These are phyloP conservation scores for Calonectria pseudoturangicola DNA, from an alignment of 2,329 filamentous ascomycete species.

Conservation along the genomic window DNA sequence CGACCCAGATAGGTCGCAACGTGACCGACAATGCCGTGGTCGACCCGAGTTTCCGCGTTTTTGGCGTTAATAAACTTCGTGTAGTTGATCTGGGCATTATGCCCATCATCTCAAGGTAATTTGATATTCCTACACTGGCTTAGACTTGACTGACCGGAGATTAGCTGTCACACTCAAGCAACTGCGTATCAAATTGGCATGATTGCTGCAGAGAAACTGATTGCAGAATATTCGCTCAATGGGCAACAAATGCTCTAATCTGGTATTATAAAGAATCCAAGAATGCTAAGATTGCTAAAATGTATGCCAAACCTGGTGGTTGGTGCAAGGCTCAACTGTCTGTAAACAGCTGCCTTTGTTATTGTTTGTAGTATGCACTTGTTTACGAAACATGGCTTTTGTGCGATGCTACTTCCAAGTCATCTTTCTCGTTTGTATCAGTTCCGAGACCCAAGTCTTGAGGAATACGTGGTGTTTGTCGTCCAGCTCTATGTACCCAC, in stretches of 20 bases:
- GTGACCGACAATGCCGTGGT: constrained; percentile 67
- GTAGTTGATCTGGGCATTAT: constrained; percentile 51
- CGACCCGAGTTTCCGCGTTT: constrained; percentile 58
- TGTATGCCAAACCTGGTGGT: too few relatives aligned
- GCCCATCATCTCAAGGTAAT: constrained; percentile 57
- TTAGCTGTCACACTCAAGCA: constrained; percentile 71
- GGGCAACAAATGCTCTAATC: not conserved
- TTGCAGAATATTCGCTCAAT: constrained; percentile 41
- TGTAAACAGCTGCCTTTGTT: too few relatives aligned
- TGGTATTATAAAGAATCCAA: not conserved
- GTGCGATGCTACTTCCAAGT: too few relatives aligned
- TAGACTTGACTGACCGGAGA: not conserved
- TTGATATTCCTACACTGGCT: not conserved
- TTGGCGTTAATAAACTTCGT: constrained; percentile 48
- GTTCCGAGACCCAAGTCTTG: too few relatives aligned
- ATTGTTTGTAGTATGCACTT: too few relatives aligned
- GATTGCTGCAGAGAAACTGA: constrained; percentile 68
- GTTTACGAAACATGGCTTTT: too few relatives aligned
- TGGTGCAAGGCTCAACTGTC: too few relatives aligned
- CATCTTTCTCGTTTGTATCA: too few relatives aligned
- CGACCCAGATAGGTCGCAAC: constrained; percentile 72
- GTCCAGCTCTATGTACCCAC: too few relatives aligned
- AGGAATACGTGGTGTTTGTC: too few relatives aligned
- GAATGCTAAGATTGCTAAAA: too few relatives aligned
- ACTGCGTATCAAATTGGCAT: constrained; percentile 72